phyloP scores from a whole-genome alignment of 306 rosid species.

The Spatholobus suberectus region DNA sequence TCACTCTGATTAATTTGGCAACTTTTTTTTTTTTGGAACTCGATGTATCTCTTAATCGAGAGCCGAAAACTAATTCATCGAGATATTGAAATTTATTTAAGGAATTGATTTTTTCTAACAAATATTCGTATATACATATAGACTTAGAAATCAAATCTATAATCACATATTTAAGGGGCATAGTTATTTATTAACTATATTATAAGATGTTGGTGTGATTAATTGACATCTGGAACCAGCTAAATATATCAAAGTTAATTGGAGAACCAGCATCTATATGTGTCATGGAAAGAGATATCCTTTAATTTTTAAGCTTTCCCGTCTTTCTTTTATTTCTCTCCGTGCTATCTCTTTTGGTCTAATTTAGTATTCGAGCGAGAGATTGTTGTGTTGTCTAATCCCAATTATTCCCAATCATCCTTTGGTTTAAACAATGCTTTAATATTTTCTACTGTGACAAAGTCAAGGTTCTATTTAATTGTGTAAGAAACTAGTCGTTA shows the following conservation, averaged over 20 bases:
- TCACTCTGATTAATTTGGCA: neutral
- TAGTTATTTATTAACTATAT: neutral
- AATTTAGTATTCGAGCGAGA: conserved; percentile 34
- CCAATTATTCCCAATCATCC: conserved; percentile 51
- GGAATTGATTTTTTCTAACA: neutral
- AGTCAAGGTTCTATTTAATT: conserved; percentile 61
- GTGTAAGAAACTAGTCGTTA: conserved; percentile 44
- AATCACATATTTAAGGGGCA: neutral
- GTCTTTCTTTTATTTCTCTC: neutral
- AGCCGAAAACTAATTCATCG: too few species aligned
- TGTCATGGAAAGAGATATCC: conserved; percentile 21
- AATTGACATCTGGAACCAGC: neutral
- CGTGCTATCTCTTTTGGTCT: conserved; percentile 24
- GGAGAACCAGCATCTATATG: conserved; percentile 31
- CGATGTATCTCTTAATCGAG: too few species aligned
- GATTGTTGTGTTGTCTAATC: conserved; percentile 42
- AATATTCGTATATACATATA: neutral
- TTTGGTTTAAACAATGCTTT: conserved; percentile 39
- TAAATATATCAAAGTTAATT: neutral
- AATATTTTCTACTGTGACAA: conserved; percentile 38
- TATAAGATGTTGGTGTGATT: neutral
- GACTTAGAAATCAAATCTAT: neutral
- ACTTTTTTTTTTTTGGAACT: neutral
- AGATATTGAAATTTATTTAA: too few species aligned
- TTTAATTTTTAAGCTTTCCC: conserved; percentile 35